Evolutionary conservation across 805 yeast genomes (phyloP), one percentile per base, ranked within the genome.

Genomic region (Barnettozyma populi): DNA sequence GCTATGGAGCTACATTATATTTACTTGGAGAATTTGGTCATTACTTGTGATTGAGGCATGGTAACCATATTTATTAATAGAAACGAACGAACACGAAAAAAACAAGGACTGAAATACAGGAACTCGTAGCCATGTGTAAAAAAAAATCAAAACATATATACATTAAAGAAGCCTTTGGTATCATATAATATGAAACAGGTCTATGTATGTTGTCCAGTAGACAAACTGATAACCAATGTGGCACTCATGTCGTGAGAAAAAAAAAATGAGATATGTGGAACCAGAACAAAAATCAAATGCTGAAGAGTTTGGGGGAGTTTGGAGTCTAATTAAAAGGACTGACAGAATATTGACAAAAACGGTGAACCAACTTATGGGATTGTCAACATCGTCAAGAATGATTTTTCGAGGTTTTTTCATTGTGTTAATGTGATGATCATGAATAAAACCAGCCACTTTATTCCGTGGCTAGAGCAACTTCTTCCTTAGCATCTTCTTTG

Each of bases 81-180:
- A n/a, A 23, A 23, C 5, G 25, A 6, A 23, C 5, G 25, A 23
- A 23, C 25, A 23, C 5, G 8, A 8, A 6, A 23, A 23, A 8
- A 23, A 23, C 25, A 23, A 23, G 8, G 25, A 35, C 21, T 16
- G 21, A 5, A 3, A 35, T 16, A 35, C 13, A 9, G 7, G 11
- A 19, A 35, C 14, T 14, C 25, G 25, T 35, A 16, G 13, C 7
- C 4, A 18, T 7, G 10, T 4, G 20, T 24, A 24, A 24, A 39
- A 37, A 23, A 39, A 39, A 25, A 37, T 37, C 31, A 39, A 21
- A 39, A 39, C 42, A 39, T 24, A 39, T 37, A 14, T 37, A 37
- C 41, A 37, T 37, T 37, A 37, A 37, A 37, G 5, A 37, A 37
- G 24, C 23, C 41, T 37, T n/a, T 23, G 27, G 29, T 37, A 14